These are phyloP conservation scores for Medicago truncatula DNA, from an alignment of 306 rosid genomes.

Conservation along the genomic window MtrunA17r5.0-ANR NC_053047.1:15272501-15273000, in stretches of 20 bases:
- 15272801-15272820: background rate
- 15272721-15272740: constrained; percentile 58
- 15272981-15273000: too few species aligned
- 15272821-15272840: background rate
- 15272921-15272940: too few species aligned
- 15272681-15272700: constrained; percentile 64
- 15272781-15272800: background rate
- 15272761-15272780: constrained; percentile 64
- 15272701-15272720: constrained; percentile 61
- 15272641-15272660: constrained; percentile 71
- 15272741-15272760: constrained; percentile 69
- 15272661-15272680: constrained; percentile 77
- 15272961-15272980: too few species aligned
- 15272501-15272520: constrained; percentile 45
- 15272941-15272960: too few species aligned
- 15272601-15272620: constrained; percentile 58
- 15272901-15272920: too few species aligned
- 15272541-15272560: constrained; percentile 72
- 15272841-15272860: too few species aligned
- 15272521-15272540: constrained; percentile 58
- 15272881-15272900: too few species aligned
- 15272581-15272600: constrained; percentile 40
- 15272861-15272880: too few species aligned
- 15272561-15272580: constrained; percentile 55
- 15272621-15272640: constrained; percentile 57